Evolutionary conservation across 2,329 filamentous ascomycete species (phyloP).

Genomic region (Emericellopsis atlantica): DNA sequence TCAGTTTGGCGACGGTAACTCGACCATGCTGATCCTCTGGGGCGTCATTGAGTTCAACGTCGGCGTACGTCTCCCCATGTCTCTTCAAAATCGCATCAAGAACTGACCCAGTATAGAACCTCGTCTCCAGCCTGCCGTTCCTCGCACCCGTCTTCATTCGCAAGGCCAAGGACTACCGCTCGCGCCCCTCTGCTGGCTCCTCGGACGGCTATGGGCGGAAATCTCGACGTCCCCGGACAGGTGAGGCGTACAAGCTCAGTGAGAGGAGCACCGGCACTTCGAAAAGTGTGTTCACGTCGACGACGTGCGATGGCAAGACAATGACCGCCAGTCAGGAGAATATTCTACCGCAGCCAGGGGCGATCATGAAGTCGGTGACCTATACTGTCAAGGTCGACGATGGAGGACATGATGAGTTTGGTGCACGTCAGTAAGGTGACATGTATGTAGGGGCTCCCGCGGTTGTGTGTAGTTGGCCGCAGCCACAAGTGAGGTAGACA

Average conservation of each 20-base stretch:
- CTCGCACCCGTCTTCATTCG: constrained; percentile 27
- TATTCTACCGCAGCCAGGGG: constrained; percentile 18
- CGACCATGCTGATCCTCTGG: constrained; percentile 43
- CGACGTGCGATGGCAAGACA: constrained; percentile 8
- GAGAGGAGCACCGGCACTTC: constrained; percentile 16
- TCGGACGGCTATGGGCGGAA: constrained; percentile 1
- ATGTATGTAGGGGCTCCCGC: too few species aligned
- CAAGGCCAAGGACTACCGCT: constrained; percentile 27
- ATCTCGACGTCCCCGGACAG: constrained; percentile 7
- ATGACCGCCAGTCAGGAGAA: constrained; percentile 23
- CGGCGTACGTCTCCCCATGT: constrained; percentile 25
- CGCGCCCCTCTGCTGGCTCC: constrained; percentile 11
- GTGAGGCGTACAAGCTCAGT: constrained; percentile 23
- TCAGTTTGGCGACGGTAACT: constrained; percentile 36
- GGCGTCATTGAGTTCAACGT: constrained; percentile 45
- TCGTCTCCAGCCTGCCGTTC: constrained; percentile 32
- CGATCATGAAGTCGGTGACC: constrained; percentile 27
- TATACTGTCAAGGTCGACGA: constrained; percentile 26
- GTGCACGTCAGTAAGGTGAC: too few species aligned
- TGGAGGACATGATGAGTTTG: too few species aligned
- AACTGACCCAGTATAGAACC: constrained; percentile 18
- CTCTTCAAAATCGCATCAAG: neutral
- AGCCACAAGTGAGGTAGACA: too few species aligned
- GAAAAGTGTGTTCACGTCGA: constrained; percentile 14
- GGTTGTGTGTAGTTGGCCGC: too few species aligned